These are phyloP conservation scores for Abelmoschus esculentus DNA, from an alignment of 345 rosid genomes.

Conservation along the genomic window DNA sequence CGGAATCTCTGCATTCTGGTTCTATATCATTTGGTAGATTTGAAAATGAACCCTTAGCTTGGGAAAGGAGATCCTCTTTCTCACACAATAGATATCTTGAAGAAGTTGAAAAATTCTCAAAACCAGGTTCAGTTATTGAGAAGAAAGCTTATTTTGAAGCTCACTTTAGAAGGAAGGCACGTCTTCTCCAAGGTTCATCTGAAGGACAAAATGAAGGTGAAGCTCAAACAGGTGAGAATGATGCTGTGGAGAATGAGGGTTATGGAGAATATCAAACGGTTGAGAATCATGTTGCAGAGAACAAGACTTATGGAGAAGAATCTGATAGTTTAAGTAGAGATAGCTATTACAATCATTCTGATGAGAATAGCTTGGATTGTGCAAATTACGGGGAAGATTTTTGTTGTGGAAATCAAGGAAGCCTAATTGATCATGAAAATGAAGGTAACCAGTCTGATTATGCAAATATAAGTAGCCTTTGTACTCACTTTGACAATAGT, in stretches of 20 bases:
- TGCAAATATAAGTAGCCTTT: constrained; percentile 21
- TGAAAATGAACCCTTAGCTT: constrained; percentile 62
- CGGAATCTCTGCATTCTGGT: constrained; percentile 64
- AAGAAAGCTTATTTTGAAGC: constrained; percentile 87
- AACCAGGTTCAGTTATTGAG: constrained; percentile 70
- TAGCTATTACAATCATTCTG: constrained; percentile 6
- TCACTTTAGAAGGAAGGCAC: constrained; percentile 75
- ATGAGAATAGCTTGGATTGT: neutral
- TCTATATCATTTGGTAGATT: constrained; percentile 91
- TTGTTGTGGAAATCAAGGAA: constrained; percentile 6
- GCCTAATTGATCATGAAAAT: constrained; percentile 8
- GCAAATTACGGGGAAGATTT: neutral
- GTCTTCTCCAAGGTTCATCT: constrained; percentile 36
- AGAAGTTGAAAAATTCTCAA: constrained; percentile 86
- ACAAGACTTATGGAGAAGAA: constrained; percentile 12
- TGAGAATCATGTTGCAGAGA: constrained; percentile 24
- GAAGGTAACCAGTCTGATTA: constrained; percentile 2
- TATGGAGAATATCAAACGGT: constrained; percentile 22
- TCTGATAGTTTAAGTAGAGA: constrained; percentile 15
- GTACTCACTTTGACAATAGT: constrained; percentile 38
- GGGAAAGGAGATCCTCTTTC: constrained; percentile 88
- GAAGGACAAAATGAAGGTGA: constrained; percentile 34
- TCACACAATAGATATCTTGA: constrained; percentile 86
- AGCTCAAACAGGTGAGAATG: constrained; percentile 25
- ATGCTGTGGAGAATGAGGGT: constrained; percentile 14